phyloP scores from a whole-genome alignment of 768 basidiomycete species.

The Serendipita indica region DNA sequence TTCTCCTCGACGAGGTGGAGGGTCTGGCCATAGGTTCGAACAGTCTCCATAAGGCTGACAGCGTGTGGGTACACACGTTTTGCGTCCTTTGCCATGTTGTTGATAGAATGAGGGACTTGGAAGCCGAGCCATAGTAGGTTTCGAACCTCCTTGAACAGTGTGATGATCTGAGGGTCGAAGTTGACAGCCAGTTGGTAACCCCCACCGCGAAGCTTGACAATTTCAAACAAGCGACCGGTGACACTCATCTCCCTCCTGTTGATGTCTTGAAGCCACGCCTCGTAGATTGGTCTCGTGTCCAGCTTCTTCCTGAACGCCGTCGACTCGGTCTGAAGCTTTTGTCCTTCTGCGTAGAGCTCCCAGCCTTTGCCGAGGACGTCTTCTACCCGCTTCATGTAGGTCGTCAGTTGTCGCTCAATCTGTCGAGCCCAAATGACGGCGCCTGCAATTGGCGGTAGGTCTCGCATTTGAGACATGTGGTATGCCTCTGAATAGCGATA shows the following conservation, averaged over 20 bases:
- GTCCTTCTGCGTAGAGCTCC: constrained; percentile 98
- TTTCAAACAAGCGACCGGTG: constrained; percentile 84
- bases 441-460: constrained; percentile 93
- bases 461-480: constrained; percentile 98
- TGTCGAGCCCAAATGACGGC: constrained; percentile 99
- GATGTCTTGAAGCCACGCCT: constrained; percentile 95
- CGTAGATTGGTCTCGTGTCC: constrained; percentile 84
- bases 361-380: constrained; percentile 96
- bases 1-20: constrained; percentile 81
- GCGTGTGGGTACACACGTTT: constrained; percentile 97
- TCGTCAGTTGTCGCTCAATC: constrained; percentile 87
- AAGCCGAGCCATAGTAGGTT: constrained; percentile 93
- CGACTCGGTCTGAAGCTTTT: constrained; percentile 87
- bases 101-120: constrained; percentile 85
- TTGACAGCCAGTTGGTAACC: constrained; percentile 82
- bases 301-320: constrained; percentile 89
- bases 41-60: constrained; percentile 95
- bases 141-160: constrained; percentile 94
- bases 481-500: constrained; percentile 92
- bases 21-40: constrained; percentile 94
- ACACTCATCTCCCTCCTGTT: constrained; percentile 84
- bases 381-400: constrained; percentile 98
- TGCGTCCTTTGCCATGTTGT: constrained; percentile 96
- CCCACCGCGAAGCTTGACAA: constrained; percentile 57
- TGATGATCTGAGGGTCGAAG: constrained; percentile 97